These are phyloP conservation scores for Colletotrichum plurivorum DNA, from an alignment of 2,329 filamentous ascomycete species.

Conservation along the genomic window DNA sequence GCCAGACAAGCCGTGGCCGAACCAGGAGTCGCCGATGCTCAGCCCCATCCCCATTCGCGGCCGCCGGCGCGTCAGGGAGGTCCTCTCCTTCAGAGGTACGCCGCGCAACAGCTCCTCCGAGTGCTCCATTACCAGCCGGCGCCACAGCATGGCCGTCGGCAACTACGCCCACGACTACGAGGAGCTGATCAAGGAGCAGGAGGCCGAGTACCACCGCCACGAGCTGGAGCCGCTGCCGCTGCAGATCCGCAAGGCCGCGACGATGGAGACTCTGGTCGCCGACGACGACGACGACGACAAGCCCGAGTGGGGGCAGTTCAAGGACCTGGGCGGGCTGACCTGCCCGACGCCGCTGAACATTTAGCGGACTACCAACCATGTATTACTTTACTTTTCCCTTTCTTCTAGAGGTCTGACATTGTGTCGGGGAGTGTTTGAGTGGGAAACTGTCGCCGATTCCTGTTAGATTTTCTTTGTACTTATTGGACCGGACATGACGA, in stretches of 20 bases:
- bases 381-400: not conserved
- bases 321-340: slow-evolving; percentile 61
- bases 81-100: slow-evolving; percentile 25
- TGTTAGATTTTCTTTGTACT: slow-evolving; percentile 13
- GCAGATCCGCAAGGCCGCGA: slow-evolving; percentile 41
- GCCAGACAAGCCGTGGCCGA: slow-evolving; percentile 33
- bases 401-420: not conserved
- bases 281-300: slow-evolving; percentile 45
- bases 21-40: slow-evolving; percentile 33
- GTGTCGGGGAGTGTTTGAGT: not conserved
- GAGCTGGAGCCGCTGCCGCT: slow-evolving; percentile 40
- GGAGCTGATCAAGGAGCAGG: slow-evolving; percentile 43
- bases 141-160: slow-evolving; percentile 16
- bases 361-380: not conserved
- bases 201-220: slow-evolving; percentile 33
- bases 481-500: slow-evolving; percentile 38
- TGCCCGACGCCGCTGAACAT: slow-evolving; percentile 26
- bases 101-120: slow-evolving; percentile 11
- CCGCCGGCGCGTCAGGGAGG: slow-evolving; percentile 45
- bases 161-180: slow-evolving; percentile 47
- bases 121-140: not conserved
- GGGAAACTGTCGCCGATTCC: not conserved
- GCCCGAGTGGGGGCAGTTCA: slow-evolving; percentile 62
- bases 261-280: slow-evolving; percentile 11
- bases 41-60: slow-evolving; percentile 45